Percentiles rank a stretch among this genome's conserved stretches.
Conservation (phyloP, 1,284 basidiomycete genomes). For the Ganoderma lucidum region DNA sequence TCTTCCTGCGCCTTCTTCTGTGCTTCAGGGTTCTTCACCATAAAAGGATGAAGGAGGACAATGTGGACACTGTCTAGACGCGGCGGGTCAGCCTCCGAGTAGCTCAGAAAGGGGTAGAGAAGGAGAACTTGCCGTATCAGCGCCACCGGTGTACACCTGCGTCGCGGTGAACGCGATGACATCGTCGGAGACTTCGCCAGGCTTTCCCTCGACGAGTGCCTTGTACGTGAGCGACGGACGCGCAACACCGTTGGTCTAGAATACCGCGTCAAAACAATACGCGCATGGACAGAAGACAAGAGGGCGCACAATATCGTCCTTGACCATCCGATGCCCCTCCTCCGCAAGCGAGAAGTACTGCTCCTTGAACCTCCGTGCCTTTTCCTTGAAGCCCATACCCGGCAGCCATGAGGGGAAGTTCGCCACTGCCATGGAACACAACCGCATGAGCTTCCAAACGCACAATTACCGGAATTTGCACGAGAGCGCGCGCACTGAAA, state of each 20-base stretch:
- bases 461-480: background rate
- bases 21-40: constrained; percentile 40
- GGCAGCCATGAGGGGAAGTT: constrained; percentile 33
- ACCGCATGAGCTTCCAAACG: background rate
- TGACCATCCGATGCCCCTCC: constrained; percentile 24
- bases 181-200: constrained; percentile 15
- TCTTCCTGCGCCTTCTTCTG: constrained; percentile 42
- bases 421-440: constrained; percentile 20
- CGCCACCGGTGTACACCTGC: constrained; percentile 25
- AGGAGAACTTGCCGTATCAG: constrained; percentile 20
- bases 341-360: constrained; percentile 23
- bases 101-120: background rate
- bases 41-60: constrained; percentile 38
- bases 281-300: constrained; percentile 21
- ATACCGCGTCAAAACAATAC: constrained; percentile 52
- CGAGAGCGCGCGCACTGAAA: background rate
- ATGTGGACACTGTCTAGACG: constrained; percentile 19
- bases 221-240: constrained; percentile 35
- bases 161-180: constrained; percentile 25
- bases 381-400: constrained; percentile 36
- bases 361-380: constrained; percentile 19
- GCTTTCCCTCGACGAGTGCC: constrained; percentile 65
- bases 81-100: background rate
- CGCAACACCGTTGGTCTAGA: constrained; percentile 30
- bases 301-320: constrained; percentile 22